Base-by-base conservation (phyloP, 768 basidiomycete species). In the Podaxis pistillaris region DNA sequence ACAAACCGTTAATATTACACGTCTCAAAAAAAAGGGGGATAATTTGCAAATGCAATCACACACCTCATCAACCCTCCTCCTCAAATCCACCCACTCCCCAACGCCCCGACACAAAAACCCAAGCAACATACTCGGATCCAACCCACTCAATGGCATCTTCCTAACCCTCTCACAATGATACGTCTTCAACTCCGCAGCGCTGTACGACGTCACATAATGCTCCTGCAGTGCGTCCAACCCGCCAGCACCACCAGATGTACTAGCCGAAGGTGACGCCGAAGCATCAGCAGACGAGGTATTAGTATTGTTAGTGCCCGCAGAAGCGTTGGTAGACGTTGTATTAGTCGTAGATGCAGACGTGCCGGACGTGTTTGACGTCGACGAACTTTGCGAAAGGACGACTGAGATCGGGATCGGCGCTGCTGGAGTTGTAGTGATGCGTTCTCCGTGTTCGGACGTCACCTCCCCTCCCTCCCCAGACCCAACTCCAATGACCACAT, bases 111-210 rank as follows among this genome's bases (percentile, higher is more conserved):
- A 89, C 66, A 98, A 70, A 72, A 99, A 98, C 11, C 96, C 96
- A 63, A 98, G 83, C 6, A 99, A 78, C 97, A 99, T 98, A 68
- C 94, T 97, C 24, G 96, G 97, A 73, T 98, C 97, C 59, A 99
- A 77, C 30, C 90, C 91, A 44, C 86, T 85, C 38, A 98, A 75
- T 0, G 90, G 90, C 92, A 98, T 96, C 85, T 96, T 98, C 71
- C 94, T 82, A 41, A 98, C 90, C 17, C 90, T 86, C n/a, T 99
- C 97, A 72, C 94, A 95, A 74, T 98, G 97, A 79, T 95, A 99
- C 12, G 93, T 96, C 69, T 84, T 85, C 37, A 98, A 77, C 70
- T 96, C 93, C 4, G 79, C 65, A 2, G 83, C 74, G 1, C 83
- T 77, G 72, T 98, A 99, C 9, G 94, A 89, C 0, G 79, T 81